Base-by-base conservation (phyloP, 2,329 filamentous ascomycete genomes). In the Fusarium sp. region DNA sequence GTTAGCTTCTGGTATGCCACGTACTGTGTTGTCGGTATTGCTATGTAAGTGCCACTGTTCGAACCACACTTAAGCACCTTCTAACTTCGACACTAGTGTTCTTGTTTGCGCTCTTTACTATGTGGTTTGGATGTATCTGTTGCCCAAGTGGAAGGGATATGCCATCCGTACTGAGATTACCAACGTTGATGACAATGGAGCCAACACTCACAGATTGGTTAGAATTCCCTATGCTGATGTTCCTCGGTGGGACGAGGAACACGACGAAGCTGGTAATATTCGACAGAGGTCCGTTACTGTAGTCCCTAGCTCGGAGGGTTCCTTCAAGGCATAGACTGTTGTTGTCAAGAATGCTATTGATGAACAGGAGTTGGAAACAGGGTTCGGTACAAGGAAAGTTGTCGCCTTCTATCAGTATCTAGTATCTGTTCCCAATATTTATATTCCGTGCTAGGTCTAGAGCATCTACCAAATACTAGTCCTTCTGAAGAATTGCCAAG, bases 1-100 rank as follows among this genome's bases (percentile, higher is more conserved):
- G 90, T 92, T 2, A 90, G 86, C 53, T 93, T 93, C 76, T 93
- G 88, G 87, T 93, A 92, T 67, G 90, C 83, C 2, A 92, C 89
- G 0, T 92, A 92, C 69, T 84, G 86, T 20, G 86, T 88, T 0
- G 84, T 87, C 1, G 90, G 90, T 0, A 83, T 92, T 58, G 88
- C 76, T 15, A 84, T 91, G 86, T 89, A 80, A 83, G 86, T 85
- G 4, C 6, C n/a, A 5, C 6, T 32, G 10, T 32, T 2, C 4
- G 2, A 7, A 8, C 2, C 2, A 1, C 7, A 3, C 3, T 8
- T 0, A 4, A 1, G 0, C 8, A 5, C 3, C 3, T 54, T 3
- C 39, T 66, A 6, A 62, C 13, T 2, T 7, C 0, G 1, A 19
- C 6, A 19, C 0, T 1, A 87, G 85, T 39, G 77, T 90, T 24